Base-by-base conservation (phyloP, 257 asterid genomes). In the Nicotiana otophora region DNA sequence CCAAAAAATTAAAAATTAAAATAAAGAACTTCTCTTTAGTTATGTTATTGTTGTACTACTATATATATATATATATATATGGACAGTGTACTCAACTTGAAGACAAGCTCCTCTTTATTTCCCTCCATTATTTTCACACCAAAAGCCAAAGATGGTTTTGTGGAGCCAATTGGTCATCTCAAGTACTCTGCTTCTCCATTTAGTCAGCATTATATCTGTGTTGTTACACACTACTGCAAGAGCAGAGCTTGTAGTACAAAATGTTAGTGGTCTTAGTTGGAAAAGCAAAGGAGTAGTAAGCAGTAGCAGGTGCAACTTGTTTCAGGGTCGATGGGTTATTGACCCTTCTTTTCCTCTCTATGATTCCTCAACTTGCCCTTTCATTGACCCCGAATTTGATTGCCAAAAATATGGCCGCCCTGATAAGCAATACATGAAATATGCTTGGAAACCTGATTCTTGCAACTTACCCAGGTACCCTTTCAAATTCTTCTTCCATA, bases 351-450 rank as follows among this genome's bases (percentile, higher is more conserved):
- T 85, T 46, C 92, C 95, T 20, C 83, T 90, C 4, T 93, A 93
- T 57, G 67, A 89, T 5, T 89, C 92, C 53, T 77, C 89, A 9
- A 46, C 17, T 26, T 93, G 97, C 88, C 95, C 95, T 0, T 93
- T 91, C 34, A 85, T 93, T 53, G 97, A 92, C 86, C 88, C 95
- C 1, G 93, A 91, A 64, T 93, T 92, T 62, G 89, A 93, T 66
- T 93, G 97, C 89, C 55, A 84, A 3, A 92, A 89, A 57, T 89
- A 84, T 81, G 95, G 97, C 30, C 94, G 97, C 3, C 93, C 94
- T 36, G 97, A 93, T 64, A 90, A 20, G 14, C 87, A 85, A 77
- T 93, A 82, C 84, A 95, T 90, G 88, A 89, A 85, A 87, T 93
- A 81, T 36, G 85, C 92, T 0, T 93, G 97, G 97, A 84, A 83